A percentile compares a stretch with the other conserved stretches of the same genome.
phyloP scores from a whole-genome alignment of 352 stramenopile species.

The Globisporangium orthogonon region DNA sequence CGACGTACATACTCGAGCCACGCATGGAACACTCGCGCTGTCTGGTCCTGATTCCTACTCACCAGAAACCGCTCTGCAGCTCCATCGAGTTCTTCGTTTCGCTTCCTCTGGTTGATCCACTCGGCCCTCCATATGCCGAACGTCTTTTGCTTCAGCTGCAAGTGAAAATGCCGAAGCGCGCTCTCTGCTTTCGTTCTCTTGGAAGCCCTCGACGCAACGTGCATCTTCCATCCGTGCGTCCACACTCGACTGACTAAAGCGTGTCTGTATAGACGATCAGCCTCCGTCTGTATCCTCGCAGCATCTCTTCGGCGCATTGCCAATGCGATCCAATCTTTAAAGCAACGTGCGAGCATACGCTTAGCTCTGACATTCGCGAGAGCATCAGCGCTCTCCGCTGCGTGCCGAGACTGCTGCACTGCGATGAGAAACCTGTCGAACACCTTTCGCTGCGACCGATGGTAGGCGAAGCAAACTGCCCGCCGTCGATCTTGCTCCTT shows the following conservation, averaged over 20 bases:
- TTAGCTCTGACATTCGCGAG: background rate
- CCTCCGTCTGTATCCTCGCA: background rate
- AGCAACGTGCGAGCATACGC: background rate
- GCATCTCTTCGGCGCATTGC: background rate
- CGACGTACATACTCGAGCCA: slow-evolving; percentile 9
- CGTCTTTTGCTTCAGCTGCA: background rate
- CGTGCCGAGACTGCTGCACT: background rate
- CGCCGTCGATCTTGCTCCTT: slow-evolving; percentile 9
- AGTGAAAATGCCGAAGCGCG: background rate
- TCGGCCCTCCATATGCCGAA: slow-evolving; percentile 1
- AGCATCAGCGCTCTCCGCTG: background rate
- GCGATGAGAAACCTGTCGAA: slow-evolving; percentile 4
- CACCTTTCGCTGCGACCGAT: background rate
- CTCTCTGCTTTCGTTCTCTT: background rate
- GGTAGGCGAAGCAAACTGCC: slow-evolving; percentile 12
- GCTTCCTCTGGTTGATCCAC: background rate
- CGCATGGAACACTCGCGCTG: background rate
- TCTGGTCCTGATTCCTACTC: background rate
- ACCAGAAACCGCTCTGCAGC: background rate
- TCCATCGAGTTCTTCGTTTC: background rate
- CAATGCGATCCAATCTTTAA: slow-evolving; percentile 4
- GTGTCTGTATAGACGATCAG: background rate
- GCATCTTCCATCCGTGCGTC: slow-evolving; percentile 2
- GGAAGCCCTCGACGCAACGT: background rate
- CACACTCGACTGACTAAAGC: slow-evolving; percentile 4